Evolutionary conservation across 2,329 filamentous ascomycete genomes (phyloP), one percentile per base, ranked within the genome.

Genomic region (Phialophora tarda): DNA sequence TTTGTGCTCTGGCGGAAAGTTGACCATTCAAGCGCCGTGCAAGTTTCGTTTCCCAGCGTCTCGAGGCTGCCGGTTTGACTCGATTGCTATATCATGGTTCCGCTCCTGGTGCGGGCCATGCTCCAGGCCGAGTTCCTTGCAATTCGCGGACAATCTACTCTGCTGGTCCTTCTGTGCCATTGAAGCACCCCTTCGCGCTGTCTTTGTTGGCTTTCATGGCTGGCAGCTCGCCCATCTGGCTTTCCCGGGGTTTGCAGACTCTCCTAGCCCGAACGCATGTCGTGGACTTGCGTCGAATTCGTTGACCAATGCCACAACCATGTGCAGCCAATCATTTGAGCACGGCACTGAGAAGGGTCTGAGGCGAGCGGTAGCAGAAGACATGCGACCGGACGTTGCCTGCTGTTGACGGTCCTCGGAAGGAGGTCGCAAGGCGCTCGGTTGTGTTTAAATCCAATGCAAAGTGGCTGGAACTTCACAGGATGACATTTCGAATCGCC

Each of bases 401-500:
- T 44, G 38, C 17, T 41, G 48, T 28, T 51, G 48, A 23, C 12
- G 11, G 10, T 23, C 48, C 1, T 24, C 10, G 23, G 11, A 14
- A 12, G 23, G 47, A 21, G 14, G 28, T 12, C 28, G 0, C 17
- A 55, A 21, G 28, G n/a, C 4, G 28, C 28, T 34, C 30, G 23
- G 4, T 32, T n/a, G 23, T 8, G 6, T 21, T 55, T 21, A 12
- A 21, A 23, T 32, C 8, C 14, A 32, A 21, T 17, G 10, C 3
- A 30, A 10, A 10, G 28, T 3, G 17, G n/a, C 8, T 51, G 8
- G 21, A 12, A 12, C 24, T 55, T 55, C 34, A 66, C n/a, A 61
- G 54, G 53, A 66, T 54, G 44, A 66, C 59, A 62, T 66, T 66
- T 41, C 64, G 58, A 26, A 66, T 66, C 8, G 64, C 53, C 64